These are phyloP conservation scores for Euphorbia celastroides DNA, from an alignment of 441 rosid species.

Conservation along the genomic window DNA sequence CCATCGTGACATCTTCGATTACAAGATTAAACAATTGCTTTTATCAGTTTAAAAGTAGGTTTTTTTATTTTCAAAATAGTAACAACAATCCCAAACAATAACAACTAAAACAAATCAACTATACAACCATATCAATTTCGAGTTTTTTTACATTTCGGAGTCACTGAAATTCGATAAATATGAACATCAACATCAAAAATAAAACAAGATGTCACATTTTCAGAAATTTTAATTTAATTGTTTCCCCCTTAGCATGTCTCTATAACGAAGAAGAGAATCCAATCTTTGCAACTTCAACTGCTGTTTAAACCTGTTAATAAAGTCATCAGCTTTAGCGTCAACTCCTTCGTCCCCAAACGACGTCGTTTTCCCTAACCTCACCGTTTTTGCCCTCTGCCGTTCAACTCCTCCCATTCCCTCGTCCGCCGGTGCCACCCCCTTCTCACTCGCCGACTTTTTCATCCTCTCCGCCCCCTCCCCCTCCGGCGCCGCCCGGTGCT, in stretches of 20 bases:
- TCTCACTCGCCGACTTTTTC: slow-evolving; percentile 71
- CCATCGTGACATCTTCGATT: too few relatives aligned
- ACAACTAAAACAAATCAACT: too few relatives aligned
- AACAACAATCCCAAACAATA: too few relatives aligned
- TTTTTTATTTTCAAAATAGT: too few relatives aligned
- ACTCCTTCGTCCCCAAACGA: slow-evolving; percentile 43
- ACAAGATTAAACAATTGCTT: too few relatives aligned
- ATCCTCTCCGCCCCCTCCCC: slow-evolving; percentile 28
- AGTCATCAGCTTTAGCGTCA: slow-evolving; percentile 77
- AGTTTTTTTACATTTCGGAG: too few relatives aligned
- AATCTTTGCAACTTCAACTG: slow-evolving; percentile 75
- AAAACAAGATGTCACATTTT: too few relatives aligned
- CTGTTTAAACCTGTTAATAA: slow-evolving; percentile 68
- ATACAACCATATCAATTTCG: too few relatives aligned
- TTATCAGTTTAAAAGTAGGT: too few relatives aligned
- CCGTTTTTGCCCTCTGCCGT: slow-evolving; percentile 40
- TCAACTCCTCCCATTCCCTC: slow-evolving; percentile 34
- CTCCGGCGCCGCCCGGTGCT: slow-evolving; percentile 16
- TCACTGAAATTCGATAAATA: too few relatives aligned
- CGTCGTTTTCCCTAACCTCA: slow-evolving; percentile 24
- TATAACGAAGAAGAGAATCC: slow-evolving; percentile 58
- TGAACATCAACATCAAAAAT: too few relatives aligned
- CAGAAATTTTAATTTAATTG: neutral
- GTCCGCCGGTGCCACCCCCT: slow-evolving; percentile 21
- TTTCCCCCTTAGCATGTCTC: slow-evolving; percentile 39